Base-by-base conservation (phyloP, 176 grass and related monocot genomes). In the Aechmea fasciata region DNA sequence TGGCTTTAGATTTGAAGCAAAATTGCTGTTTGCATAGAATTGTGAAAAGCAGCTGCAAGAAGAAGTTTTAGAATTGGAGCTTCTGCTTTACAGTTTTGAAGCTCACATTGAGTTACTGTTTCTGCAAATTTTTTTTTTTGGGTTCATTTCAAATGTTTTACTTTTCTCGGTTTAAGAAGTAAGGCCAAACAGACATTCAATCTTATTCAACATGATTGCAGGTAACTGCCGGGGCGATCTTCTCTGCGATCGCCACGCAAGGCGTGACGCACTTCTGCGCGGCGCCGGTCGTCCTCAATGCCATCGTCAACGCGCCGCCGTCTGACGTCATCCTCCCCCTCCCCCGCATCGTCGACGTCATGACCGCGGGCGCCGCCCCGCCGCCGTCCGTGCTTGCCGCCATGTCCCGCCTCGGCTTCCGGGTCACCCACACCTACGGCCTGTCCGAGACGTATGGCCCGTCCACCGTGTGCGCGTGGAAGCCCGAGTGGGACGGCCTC, bases 251-350 rank as follows among this genome's bases (percentile, higher is more conserved):
- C 22, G 75, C 71, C 28, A 52, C 48, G 2, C 78, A 84, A 68
- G 13, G 22, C 1, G 84, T 87, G 1, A 91, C 81, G 20, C 71
- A 83, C 77, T 55, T 91, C 81, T 77, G 78, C 13, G 88, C 84
- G n/a, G 78, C 75, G 3, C 78, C 81, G 0, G 75, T 81, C 26
- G 75, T 79, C n/a, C 64, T 84, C 4, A 84, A 84, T 70, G 50
- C 41, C 3, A 63, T 79, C 8, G 2, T 75, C 63, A 78, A 84
- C n/a, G 69, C 82, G 14, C 48, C 65, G 19, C 53, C 25, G 3
- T 70, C 52, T 1, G 82, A 84, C 11, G 10, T 51, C 15, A 63
- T 61, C 22, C 63, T 54, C 3, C 63, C 65, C 3, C 71, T 84
- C 8, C 75, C 76, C n/a, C 49, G 75, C 3, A 13, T 12, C 1